Base-by-base conservation (phyloP, 192 early-diverging fungal species). In the Bifiguratus adelaidae region DNA sequence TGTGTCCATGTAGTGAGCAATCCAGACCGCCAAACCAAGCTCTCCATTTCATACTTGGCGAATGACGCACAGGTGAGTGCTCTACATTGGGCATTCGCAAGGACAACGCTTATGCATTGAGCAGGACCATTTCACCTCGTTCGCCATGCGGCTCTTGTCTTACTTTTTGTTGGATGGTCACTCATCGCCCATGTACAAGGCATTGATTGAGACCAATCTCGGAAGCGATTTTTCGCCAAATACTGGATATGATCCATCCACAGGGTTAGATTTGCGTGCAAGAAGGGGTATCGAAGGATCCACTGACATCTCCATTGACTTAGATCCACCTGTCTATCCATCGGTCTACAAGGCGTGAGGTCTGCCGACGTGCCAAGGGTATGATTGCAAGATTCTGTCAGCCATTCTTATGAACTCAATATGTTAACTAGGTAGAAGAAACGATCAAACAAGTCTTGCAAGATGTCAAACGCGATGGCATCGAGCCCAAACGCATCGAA, bases 131-230 rank as follows among this genome's bases (percentile, higher is more conserved):
- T 85, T 86, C 56, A 85, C 89, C 53, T 80, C 90, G 5, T 91
- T 93, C 49, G 81, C 85, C 19, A 68, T 93, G 57, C 68, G 76
- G 29, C 58, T 95, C 27, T 71, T 95, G 22, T 78, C 86, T 2
- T 75, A 73, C 38, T 67, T 97, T 44, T 64, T 97, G n/a, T 66
- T 88, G 11, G 82, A 88, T 55, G 92, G 94, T 5, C 71, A 90
- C 33, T 77, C 89, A 9, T 80, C 89, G 16, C 94, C 94, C 11
- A 91, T 97, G 89, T 88, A 93, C 59, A 74, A 91, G 56, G 86
- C 87, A 24, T 67, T 97, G 47, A 94, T 97, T 36, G 91, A 94
- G 50, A 75, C 85, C 38, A 82, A 86, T 33, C 61, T 97, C 6
- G 94, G 89, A 25, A 76, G 86, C 0, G 94, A 94, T 42, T 97